Percentiles rank a stretch among this genome's conserved stretches.
Conservation (phyloP, 176 grass and related monocot species). For the Avena eriantha region DNA sequence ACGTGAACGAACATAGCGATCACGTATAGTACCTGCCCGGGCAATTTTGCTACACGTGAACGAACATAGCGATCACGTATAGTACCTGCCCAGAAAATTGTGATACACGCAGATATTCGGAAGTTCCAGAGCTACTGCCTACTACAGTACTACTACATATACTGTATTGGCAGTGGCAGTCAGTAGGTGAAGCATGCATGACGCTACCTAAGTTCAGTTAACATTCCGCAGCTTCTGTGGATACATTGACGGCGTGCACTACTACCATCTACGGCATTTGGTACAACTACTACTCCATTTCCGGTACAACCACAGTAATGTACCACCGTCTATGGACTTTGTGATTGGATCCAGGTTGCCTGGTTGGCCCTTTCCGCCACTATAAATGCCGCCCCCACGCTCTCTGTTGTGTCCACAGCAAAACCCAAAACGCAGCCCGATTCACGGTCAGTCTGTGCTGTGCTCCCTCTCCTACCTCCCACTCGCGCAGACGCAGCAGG, state of each 20-base stretch:
- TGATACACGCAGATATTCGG: neutral
- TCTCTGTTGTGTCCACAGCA: conserved; percentile 4
- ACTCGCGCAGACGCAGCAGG: neutral
- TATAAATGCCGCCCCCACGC: conserved; percentile 29
- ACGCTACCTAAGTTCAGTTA: neutral
- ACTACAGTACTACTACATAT: no score
- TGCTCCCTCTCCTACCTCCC: neutral
- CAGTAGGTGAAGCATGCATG: neutral
- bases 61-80: neutral
- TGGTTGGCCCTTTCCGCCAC: conserved; percentile 22
- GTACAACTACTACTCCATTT: conserved; percentile 45
- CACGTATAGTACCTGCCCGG: neutral
- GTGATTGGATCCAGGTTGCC: conserved; percentile 40
- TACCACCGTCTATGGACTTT: neutral
- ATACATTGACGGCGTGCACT: conserved; percentile 27
- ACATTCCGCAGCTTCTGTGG: conserved; percentile 23
- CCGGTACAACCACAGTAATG: neutral
- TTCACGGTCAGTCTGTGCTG: conserved; percentile 1
- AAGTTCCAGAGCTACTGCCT: neutral
- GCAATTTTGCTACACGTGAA: neutral
- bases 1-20: neutral
- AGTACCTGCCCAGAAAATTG: neutral
- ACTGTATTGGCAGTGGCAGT: no score
- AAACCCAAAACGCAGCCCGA: neutral
- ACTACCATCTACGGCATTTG: neutral